These are phyloP conservation scores for Paecilomyces fulvus DNA, from an alignment of 2,329 filamentous ascomycete species.

Conservation along the genomic window DNA sequence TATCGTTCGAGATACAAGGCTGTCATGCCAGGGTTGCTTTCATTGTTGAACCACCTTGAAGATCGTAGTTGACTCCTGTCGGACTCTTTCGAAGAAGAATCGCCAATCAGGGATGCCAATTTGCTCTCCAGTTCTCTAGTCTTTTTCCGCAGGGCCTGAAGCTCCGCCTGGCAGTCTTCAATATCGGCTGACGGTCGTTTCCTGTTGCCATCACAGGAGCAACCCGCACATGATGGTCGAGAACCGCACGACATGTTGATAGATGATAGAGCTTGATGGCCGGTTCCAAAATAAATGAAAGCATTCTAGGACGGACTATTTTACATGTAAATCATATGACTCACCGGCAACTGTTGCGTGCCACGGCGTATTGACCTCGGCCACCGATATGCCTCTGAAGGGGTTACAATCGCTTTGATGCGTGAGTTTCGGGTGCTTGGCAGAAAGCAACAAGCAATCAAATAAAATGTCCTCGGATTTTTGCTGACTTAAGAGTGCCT, in stretches of 20 bases:
- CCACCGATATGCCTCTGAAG: background rate
- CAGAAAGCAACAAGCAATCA: background rate
- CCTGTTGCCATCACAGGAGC: constrained; percentile 19
- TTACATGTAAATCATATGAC: background rate
- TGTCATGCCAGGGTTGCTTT: constrained; percentile 36
- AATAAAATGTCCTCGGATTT: background rate
- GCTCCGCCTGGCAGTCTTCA: constrained; percentile 33
- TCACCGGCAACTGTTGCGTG: background rate
- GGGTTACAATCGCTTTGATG: background rate
- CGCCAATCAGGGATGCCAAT: constrained; percentile 19
- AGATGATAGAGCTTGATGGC: background rate
- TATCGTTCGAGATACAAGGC: constrained; percentile 44
- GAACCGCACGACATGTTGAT: constrained; percentile 10
- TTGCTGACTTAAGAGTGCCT: background rate
- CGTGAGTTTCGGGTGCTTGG: background rate
- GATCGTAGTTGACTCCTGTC: constrained; percentile 30
- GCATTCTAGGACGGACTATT: background rate
- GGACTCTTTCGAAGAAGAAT: constrained; percentile 3
- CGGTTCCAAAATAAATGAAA: constrained; percentile 11
- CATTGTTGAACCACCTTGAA: constrained; percentile 38
- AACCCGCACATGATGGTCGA: constrained; percentile 24
- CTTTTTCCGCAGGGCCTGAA: constrained; percentile 29
- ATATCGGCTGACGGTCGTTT: constrained; percentile 22
- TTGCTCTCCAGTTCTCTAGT: constrained; percentile 30
- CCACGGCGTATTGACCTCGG: background rate